These are phyloP conservation scores for Wickerhamiella sorbophila DNA, from an alignment of 805 yeast genomes.

Conservation along the genomic window DNA sequence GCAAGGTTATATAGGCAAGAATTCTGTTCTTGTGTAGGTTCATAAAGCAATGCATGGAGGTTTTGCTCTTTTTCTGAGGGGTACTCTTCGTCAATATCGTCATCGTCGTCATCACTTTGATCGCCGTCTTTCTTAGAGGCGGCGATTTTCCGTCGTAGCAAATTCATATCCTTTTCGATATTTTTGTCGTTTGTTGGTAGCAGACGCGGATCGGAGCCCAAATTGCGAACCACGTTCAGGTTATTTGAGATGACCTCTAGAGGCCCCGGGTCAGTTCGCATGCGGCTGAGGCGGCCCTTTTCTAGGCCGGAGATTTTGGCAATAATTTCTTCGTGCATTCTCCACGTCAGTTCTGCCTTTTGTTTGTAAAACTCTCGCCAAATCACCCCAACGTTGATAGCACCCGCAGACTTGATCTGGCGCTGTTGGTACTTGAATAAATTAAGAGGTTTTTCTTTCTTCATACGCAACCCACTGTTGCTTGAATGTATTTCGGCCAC, in stretches of 20 bases:
- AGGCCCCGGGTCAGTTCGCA: not conserved
- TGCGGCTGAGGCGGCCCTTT: slow-evolving; percentile 9
- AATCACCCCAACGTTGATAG: slow-evolving; percentile 16
- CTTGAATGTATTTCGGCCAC: slow-evolving; percentile 7
- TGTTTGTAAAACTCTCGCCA: slow-evolving; percentile 23
- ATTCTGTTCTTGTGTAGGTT: not conserved
- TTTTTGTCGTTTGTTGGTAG: slow-evolving; percentile 1
- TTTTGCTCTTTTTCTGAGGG: not conserved
- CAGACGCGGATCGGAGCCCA: slow-evolving; percentile 13
- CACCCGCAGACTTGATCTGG: slow-evolving; percentile 12
- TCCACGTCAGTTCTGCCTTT: slow-evolving; percentile 17
- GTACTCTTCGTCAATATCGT: not conserved
- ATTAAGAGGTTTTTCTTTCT: not conserved
- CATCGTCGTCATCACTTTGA: not conserved
- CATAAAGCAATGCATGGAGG: not conserved
- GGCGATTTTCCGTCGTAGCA: not conserved
- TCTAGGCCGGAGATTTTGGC: slow-evolving; percentile 17
- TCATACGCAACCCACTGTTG: slow-evolving; percentile 7
- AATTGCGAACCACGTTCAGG: slow-evolving; percentile 17
- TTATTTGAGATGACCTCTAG: slow-evolving; percentile 18
- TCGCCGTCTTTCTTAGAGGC: too few species aligned
- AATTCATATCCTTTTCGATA: not conserved
- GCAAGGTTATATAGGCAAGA: not conserved
- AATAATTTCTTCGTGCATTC: slow-evolving; percentile 13
- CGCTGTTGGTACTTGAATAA: slow-evolving; percentile 14